Evolutionary conservation across 2,329 filamentous ascomycete species (phyloP).

Genomic region (Exophiala bonariae): DNA sequence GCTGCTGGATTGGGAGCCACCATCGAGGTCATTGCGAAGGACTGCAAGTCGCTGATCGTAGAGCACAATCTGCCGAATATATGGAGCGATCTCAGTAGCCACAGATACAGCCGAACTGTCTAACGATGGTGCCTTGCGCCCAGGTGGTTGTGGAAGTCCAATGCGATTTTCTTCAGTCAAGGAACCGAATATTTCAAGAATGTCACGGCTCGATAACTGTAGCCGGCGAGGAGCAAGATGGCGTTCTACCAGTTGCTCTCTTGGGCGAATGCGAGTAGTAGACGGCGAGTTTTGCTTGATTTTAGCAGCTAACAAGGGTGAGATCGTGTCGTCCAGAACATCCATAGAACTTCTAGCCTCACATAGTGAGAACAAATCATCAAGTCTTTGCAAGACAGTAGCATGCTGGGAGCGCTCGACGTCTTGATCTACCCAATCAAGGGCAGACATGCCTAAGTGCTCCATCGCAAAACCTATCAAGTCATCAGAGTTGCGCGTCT

Average conservation of each 20-base stretch:
- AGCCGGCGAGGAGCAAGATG: constrained; percentile 29
- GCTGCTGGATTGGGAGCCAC: constrained; percentile 55
- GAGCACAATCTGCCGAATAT: constrained; percentile 79
- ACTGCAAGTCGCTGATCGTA: constrained; percentile 72
- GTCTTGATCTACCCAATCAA: constrained; percentile 32
- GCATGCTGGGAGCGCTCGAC: constrained; percentile 59
- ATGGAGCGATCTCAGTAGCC: constrained; percentile 79
- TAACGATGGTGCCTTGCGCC: constrained; percentile 64
- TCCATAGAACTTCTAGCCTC: constrained; percentile 22
- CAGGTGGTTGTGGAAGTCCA: constrained; percentile 32
- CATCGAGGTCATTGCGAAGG: constrained; percentile 61
- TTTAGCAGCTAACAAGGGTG: constrained; percentile 9
- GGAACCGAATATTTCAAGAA: constrained; percentile 50
- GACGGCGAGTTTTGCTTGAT: constrained; percentile 4
- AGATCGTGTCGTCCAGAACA: constrained; percentile 9
- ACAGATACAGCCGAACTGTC: constrained; percentile 69
- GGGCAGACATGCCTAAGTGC: constrained; percentile 12
- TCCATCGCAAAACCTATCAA: constrained; percentile 16
- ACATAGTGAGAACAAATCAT: constrained; percentile 39
- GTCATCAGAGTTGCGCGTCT: constrained; percentile 12
- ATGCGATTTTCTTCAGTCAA: constrained; percentile 45
- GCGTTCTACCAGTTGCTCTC: constrained; percentile 19
- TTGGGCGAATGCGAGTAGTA: constrained; percentile 1
- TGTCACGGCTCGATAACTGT: constrained; percentile 27
- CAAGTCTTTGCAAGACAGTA: constrained; percentile 63